Evolutionary conservation across 1,284 basidiomycete species (phyloP).

Genomic region (Pholiota adiposa): DNA sequence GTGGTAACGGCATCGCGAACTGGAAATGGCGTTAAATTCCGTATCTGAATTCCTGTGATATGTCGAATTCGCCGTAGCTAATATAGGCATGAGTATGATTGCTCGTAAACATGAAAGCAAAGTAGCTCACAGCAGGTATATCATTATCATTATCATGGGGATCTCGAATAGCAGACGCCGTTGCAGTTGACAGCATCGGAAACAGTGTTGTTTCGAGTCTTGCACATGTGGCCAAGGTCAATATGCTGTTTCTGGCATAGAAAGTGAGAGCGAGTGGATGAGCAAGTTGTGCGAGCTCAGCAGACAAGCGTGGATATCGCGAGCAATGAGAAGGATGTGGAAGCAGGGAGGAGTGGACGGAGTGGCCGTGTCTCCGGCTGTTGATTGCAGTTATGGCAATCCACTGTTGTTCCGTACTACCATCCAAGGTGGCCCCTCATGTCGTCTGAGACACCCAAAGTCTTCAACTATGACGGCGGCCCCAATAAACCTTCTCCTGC

Average conservation of each 20-base stretch:
- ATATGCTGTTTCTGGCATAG: conserved; percentile 8
- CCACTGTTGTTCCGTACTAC: too few relatives aligned
- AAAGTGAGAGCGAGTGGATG: neutral
- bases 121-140: conserved; percentile 21
- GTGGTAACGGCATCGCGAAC: conserved; percentile 76
- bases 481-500: conserved; percentile 52
- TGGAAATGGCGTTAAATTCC: conserved; percentile 83
- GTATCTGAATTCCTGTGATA: conserved; percentile 72
- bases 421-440: neutral
- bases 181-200: conserved; percentile 25
- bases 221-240: conserved; percentile 19
- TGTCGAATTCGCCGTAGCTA: conserved; percentile 73
- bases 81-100: conserved; percentile 5
- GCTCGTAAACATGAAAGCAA: neutral
- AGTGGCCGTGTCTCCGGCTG: neutral
- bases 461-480: neutral
- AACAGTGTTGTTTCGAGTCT: conserved; percentile 9
- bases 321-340: neutral
- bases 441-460: neutral
- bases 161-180: conserved; percentile 15
- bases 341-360: neutral
- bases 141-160: conserved; percentile 10
- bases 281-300: neutral
- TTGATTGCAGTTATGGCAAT: too few relatives aligned
- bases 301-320: neutral